Base-by-base conservation (phyloP, 1,284 basidiomycete genomes). In the Boletus semigastroideus region DNA sequence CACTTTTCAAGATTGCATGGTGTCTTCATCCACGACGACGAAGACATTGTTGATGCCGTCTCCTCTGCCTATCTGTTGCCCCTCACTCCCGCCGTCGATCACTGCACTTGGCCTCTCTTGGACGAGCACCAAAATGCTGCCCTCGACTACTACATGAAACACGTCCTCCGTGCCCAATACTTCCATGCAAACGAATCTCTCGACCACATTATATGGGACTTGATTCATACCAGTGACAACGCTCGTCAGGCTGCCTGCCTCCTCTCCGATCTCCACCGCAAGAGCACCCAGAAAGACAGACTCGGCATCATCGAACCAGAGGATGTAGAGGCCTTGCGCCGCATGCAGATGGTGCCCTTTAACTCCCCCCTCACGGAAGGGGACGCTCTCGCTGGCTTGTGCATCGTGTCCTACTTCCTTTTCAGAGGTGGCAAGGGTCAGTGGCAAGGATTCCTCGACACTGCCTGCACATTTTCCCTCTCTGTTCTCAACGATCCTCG, bases 381-480 rank as follows among this genome's bases (percentile, higher is more conserved):
- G 37, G 85, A 87, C 59, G 88, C 88, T n/a, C 84, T 90, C 69
- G 84, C 87, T 1, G 83, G 86, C 4, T 72, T 91, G 20, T 86
- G 86, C 56, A 74, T 87, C 59, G 79, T 91, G 41, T 89, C 87
- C 11, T 78, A 81, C 39, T 83, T 83, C 70, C 78, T 90, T 43
- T 90, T 91, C 71, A 78, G 79, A 20, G 88, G 88, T 5, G 89
- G 88, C 1, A 70, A 74, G 13, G 88, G 87, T 5, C 66, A 72
- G 28, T 91, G 88, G 88, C 64, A 76, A n/a, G 55, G 72, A 4
- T 90, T 86, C 74, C 78, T 91, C 46, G 61, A 72, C 25, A 72
- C 86, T 43, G 83, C 84, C 13, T 76, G 75, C 55, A 51, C 59
- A 5, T 89, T 80, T 70, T 81, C 83, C 40, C 65, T 72, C 44